These are phyloP conservation scores for Aphanomyces stellatus DNA, from an alignment of 352 stramenopile genomes.

Conservation along the genomic window DNA sequence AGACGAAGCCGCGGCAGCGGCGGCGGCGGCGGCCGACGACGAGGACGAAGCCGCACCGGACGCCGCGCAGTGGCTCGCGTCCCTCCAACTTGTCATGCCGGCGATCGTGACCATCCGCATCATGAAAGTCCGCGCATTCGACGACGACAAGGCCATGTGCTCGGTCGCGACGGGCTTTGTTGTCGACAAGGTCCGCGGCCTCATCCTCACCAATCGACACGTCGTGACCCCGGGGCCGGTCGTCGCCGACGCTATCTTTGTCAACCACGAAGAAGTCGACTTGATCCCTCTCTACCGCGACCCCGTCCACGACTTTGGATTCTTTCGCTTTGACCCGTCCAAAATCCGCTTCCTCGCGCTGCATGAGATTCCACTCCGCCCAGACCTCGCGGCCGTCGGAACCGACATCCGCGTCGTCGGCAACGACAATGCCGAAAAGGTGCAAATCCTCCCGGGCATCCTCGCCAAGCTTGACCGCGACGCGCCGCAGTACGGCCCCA, in stretches of 20 bases:
- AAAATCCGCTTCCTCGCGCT: conserved; percentile 82
- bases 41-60: conserved; percentile 30
- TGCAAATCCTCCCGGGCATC: conserved; percentile 84
- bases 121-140: conserved; percentile 80
- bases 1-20: no score
- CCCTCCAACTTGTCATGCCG: conserved; percentile 56
- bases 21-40: no score
- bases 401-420: conserved; percentile 87
- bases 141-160: conserved; percentile 76
- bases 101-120: conserved; percentile 83
- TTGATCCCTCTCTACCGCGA: conserved; percentile 85
- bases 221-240: conserved; percentile 84
- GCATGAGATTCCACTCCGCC: conserved; percentile 76
- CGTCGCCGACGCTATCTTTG: conserved; percentile 84
- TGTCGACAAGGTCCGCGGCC: conserved; percentile 74
- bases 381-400: conserved; percentile 80
- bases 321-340: conserved; percentile 81
- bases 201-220: conserved; percentile 91
- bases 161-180: conserved; percentile 88
- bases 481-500: conserved; percentile 77
- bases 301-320: conserved; percentile 91
- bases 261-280: conserved; percentile 90
- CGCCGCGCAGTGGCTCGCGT: conserved; percentile 58
- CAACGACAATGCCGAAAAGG: conserved; percentile 88
- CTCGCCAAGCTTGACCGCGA: conserved; percentile 86